A percentile compares a stretch with the other conserved stretches of the same genome.
phyloP scores from a whole-genome alignment of 768 basidiomycete species.

The Termitomyces sp. region DNA sequence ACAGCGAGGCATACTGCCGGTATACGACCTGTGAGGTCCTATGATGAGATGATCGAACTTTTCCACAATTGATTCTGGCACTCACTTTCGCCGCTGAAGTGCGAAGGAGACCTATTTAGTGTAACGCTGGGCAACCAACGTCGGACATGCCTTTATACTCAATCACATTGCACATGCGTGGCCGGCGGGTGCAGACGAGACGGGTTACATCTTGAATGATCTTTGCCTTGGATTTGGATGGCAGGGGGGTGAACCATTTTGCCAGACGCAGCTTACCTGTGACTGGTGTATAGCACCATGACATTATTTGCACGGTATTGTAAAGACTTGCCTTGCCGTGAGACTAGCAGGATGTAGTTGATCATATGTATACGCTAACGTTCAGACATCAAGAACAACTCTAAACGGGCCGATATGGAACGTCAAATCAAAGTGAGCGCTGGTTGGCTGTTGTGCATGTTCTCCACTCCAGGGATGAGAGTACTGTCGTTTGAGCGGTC shows the following conservation, averaged over 20 bases:
- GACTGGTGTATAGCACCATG: neutral
- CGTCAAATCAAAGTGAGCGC: too few relatives aligned
- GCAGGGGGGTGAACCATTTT: slow-evolving; percentile 92
- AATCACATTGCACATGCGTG: slow-evolving; percentile 92
- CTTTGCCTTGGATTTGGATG: slow-evolving; percentile 77
- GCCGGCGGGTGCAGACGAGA: slow-evolving; percentile 80
- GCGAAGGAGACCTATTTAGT: neutral
- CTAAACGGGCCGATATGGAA: neutral
- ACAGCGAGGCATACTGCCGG: slow-evolving; percentile 77
- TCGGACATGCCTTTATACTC: slow-evolving; percentile 83
- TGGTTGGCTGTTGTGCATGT: too few relatives aligned
- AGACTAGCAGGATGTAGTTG: slow-evolving; percentile 91
- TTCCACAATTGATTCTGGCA: neutral
- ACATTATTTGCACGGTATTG: neutral
- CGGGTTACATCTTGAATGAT: slow-evolving; percentile 96
- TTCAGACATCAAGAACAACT: neutral
- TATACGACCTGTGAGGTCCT: slow-evolving; percentile 66
- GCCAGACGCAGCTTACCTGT: slow-evolving; percentile 88
- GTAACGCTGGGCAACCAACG: slow-evolving; percentile 21
- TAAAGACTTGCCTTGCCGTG: slow-evolving; percentile 67
- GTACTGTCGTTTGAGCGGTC: neutral
- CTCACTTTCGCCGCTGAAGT: slow-evolving; percentile 29
- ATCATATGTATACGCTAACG: slow-evolving; percentile 44
- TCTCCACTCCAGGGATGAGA: too few relatives aligned
- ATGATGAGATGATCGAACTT: neutral